Evolutionary conservation across 2,329 filamentous ascomycete genomes (phyloP), one percentile per base, ranked within the genome.

Genomic region (Aspergillus pseudoterreus): DNA sequence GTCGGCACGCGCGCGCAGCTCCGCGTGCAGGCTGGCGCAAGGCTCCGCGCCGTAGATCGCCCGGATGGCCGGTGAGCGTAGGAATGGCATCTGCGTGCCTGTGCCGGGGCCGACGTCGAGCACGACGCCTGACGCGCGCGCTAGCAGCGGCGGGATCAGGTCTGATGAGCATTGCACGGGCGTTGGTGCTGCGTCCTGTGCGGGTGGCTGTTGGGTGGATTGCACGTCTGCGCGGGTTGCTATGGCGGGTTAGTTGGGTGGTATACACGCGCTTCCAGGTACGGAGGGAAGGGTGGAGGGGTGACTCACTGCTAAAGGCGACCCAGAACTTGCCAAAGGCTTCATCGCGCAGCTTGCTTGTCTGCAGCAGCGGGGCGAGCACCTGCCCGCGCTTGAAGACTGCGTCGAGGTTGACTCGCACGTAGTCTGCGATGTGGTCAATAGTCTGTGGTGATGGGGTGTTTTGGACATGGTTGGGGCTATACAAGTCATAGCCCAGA

Each of bases 11-110:
- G 57, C 55, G 17, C 70, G 60, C 4, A 83, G 66, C 2, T 71
- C 66, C 0, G 59, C 55, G 52, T 82, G 80, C 1, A 83, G 66
- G 0, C 72, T 70, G 4, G 60, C 51, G 38, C 76, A 77, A 0
- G 81, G 81, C 59, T 83, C 81, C 1, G 79, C 73, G 42, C 79
- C 81, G 55, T 82, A 83, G 41, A 82, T 74, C 12, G 69, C 67
- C 8, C 57, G 70, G 52, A 82, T 74, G 4, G 71, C 66, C 2
- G 66, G 61, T 6, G 67, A 65, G 49, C 71, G 64, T 53, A 82
- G 78, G 43, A 72, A 70, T 0, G 67, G 66, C 44, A 82, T 69
- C 49, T 81, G 75, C 12, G 75, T 71, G 30, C 81, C 81, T 27
- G 71, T 77, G 4, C 81, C 81, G 0, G 81, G 80, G 5, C 77